These are phyloP conservation scores for Rhodofomes roseus DNA, from an alignment of 1,284 basidiomycete genomes.

Conservation along the genomic window DNA sequence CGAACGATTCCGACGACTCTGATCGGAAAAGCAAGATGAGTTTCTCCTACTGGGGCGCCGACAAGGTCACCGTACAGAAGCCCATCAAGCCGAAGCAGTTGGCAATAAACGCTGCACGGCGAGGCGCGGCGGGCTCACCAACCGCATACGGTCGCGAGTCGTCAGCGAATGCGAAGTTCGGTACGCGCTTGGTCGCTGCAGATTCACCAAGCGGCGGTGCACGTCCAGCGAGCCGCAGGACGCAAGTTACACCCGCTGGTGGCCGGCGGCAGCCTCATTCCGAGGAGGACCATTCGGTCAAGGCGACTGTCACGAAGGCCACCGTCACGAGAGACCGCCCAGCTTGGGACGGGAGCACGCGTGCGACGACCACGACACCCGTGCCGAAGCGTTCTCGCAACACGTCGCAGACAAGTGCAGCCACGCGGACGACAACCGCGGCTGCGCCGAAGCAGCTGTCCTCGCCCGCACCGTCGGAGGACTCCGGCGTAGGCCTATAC, in stretches of 20 bases:
- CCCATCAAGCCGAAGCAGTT: constrained; percentile 52
- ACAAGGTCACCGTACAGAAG: constrained; percentile 81
- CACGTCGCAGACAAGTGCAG: constrained; percentile 64
- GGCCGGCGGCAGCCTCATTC: constrained; percentile 45
- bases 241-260: constrained; percentile 46
- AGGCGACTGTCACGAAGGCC: constrained; percentile 65
- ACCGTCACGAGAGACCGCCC: constrained; percentile 56
- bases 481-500: constrained; percentile 79
- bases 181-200: constrained; percentile 61
- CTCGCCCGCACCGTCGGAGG: constrained; percentile 78
- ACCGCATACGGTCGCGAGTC: constrained; percentile 70
- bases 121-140: constrained; percentile 43
- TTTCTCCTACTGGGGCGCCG: constrained; percentile 87
- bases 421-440: constrained; percentile 37
- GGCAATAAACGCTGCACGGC: constrained; percentile 37
- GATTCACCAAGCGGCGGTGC: constrained; percentile 38
- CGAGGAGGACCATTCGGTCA: constrained; percentile 58
- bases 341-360: constrained; percentile 64
- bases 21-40: constrained; percentile 88
- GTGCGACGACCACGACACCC: constrained; percentile 36
- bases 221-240: constrained; percentile 64
- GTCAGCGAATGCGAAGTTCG: constrained; percentile 83
- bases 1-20: constrained; percentile 72
- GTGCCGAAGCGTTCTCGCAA: constrained; percentile 57
- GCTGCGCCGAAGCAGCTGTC: constrained; percentile 48